Evolutionary conservation across 164 flowering plant genomes (phyloP).

Genomic region (Taxillus chinensis): DNA sequence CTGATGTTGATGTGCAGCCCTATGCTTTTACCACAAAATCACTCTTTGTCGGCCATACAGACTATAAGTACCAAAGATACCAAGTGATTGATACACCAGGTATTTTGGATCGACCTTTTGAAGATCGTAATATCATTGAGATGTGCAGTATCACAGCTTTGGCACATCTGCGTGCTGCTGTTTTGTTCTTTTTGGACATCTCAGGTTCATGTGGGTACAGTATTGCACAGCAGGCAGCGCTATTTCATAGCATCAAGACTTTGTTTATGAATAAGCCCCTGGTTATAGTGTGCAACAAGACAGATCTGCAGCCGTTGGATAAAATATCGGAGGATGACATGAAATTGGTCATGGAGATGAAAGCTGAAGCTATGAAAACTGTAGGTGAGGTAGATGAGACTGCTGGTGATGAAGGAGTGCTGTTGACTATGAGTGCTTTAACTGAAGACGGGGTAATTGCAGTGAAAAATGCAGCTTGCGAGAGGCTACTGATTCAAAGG

Average conservation of each 20-base stretch:
- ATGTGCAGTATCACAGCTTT: constrained; percentile 96
- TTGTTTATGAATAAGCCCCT: constrained; percentile 79
- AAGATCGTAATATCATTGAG: constrained; percentile 89
- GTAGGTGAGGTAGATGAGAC: constrained; percentile 63
- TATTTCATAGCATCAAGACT: constrained; percentile 89
- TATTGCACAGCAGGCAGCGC: constrained; percentile 81
- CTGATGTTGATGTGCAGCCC: constrained; percentile 95
- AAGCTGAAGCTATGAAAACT: constrained; percentile 77
- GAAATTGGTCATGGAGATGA: constrained; percentile 73
- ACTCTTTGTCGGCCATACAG: constrained; percentile 89
- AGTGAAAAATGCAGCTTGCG: constrained; percentile 86
- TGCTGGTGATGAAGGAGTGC: constrained; percentile 37
- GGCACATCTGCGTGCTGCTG: constrained; percentile 86
- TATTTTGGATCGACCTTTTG: constrained; percentile 85
- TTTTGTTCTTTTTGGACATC: constrained; percentile 75
- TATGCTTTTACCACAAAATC: constrained; percentile 95
- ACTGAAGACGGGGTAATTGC: constrained; percentile 76
- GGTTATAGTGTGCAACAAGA: constrained; percentile 82
- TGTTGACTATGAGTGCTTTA: constrained; percentile 81
- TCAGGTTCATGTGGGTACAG: constrained; percentile 89
- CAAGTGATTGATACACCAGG: constrained; percentile 96
- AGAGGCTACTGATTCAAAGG: constrained; percentile 70
- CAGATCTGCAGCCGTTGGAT: constrained; percentile 82
- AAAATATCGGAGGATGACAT: constrained; percentile 64
- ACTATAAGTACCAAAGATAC: constrained; percentile 73